Evolutionary conservation across 2,329 filamentous ascomycete species (phyloP), one percentile per base, ranked within the genome.

Genomic region (Neopestalotiopsis rosae): DNA sequence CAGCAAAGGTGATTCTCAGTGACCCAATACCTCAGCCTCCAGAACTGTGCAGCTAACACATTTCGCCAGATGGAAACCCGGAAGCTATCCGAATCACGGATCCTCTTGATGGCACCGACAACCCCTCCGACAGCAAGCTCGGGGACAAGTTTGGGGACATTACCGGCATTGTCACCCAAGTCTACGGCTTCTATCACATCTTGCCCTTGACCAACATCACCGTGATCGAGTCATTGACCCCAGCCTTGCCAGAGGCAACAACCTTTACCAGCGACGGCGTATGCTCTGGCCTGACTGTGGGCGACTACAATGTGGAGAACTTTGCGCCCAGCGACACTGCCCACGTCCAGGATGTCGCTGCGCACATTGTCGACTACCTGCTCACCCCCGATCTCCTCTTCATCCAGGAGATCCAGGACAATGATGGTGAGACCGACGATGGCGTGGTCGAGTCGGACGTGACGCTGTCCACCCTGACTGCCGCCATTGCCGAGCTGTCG

Each of bases 291-390:
- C 79, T 93, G 69, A 92, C 90, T 1, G 78, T 92, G 30, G 90
- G 87, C 64, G 85, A 86, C 70, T 93, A 93, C 84, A 93, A 93
- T 77, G 85, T 92, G 40, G 89, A 92, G 78, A 93, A 93, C 78
- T 83, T 93, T 17, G 80, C 84, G 7, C 87, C 90, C 0, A 83
- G 81, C 1, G 71, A 76, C 42, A 88, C 87, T 0, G 72, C 82
- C 1, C 87, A 89, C 71, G 81, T 92, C 30, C 79, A 84, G n/a
- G 79, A 79, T 13, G 84, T 93, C n/a, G 88, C 90, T 1, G 79
- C 82, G 9, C 90, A 93, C 74, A 91, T 94, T 71, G 89, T 89
- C 66, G 80, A 87, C 71, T 90, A 89, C 79, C 80, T 93, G 71
- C 85, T 84, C 69, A 86, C 85, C 0, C 91, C 91, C 0, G 89